Evolutionary conservation across 2,329 filamentous ascomycete genomes (phyloP), one percentile per base, ranked within the genome.

Genomic region (Sarocladiaceae sp.): DNA sequence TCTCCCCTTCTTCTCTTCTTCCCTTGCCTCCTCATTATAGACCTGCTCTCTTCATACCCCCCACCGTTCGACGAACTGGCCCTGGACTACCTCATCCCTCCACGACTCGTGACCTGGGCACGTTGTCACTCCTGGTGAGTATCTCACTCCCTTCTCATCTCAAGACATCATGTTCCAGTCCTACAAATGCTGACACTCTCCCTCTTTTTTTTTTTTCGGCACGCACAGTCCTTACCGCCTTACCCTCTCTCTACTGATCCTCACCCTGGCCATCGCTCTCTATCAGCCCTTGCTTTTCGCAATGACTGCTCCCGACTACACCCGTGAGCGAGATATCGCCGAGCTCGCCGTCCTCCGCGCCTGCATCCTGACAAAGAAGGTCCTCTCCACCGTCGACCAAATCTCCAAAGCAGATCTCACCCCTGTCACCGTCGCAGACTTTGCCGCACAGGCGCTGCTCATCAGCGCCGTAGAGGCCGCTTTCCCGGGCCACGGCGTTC

Each of bases 381-480:
- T 66, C 18, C 61, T 61, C 32, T 55, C 55, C 56, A 63, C 47
- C 59, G 80, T 52, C 63, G 66, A 65, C 45, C 68, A 66, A 18
- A 64, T 80, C 43, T 68, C 73, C 54, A 82, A 83, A 56, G 66
- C 65, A 45, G 79, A 83, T 56, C 63, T 68, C 40, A 74, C 72
- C 0, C 79, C 79, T 19, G 80, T 83, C 42, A 82, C 80, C 1
- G 71, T 80, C 29, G 78, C 77, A 47, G 79, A 83, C 56, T 82
- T 82, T 54, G 78, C 76, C 32, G 73, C 76, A 2, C 79, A 83
- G 57, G 78, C 78, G 9, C 64, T 82, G 27, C 68, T 83, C 52
- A 81, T 81, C 52, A 66, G 65, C 45, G 70, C 74, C 21, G 61
- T 82, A 35, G 75, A 72, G 53, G 58, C 61, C 21, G 66, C 60